Evolutionary conservation across 2,329 filamentous ascomycete species (phyloP).

Genomic region (Venturiaceae sp.): DNA sequence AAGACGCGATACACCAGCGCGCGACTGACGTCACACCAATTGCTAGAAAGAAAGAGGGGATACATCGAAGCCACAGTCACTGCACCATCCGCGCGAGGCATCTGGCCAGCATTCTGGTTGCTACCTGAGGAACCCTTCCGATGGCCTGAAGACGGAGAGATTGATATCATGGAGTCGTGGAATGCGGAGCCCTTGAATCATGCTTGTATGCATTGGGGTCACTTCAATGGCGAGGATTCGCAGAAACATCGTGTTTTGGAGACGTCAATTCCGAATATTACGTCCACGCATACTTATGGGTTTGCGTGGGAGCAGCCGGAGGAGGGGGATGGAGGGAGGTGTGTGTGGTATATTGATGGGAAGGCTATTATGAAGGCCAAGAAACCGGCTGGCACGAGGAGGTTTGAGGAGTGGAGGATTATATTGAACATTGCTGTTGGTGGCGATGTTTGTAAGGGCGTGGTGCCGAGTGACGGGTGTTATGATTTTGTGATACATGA

Average conservation of each 20-base stretch:
- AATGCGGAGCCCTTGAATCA: conserved; percentile 47
- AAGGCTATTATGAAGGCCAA: conserved; percentile 46
- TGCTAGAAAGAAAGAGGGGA: conserved; percentile 40
- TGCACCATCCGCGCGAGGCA: conserved; percentile 44
- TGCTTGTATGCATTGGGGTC: conserved; percentile 50
- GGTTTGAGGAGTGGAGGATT: conserved; percentile 46
- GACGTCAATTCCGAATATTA: conserved; percentile 41
- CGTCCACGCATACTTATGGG: conserved; percentile 40
- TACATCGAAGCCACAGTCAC: conserved; percentile 42
- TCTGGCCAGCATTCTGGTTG: conserved; percentile 56
- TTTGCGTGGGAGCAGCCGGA: conserved; percentile 46
- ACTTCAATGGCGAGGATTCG: conserved; percentile 42
- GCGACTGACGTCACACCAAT: conserved; percentile 43
- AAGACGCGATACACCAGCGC: conserved; percentile 41
- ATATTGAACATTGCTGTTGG: conserved; percentile 55
- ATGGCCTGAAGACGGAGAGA: conserved; percentile 51
- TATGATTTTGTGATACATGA: conserved; percentile 49
- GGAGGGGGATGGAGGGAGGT: conserved; percentile 31
- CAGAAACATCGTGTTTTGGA: conserved; percentile 47
- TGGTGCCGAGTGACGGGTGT: conserved; percentile 39
- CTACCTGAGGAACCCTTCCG: conserved; percentile 47
- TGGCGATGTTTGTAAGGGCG: conserved; percentile 47
- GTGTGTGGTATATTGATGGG: conserved; percentile 53
- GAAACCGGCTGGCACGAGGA: conserved; percentile 42
- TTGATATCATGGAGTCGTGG: conserved; percentile 54